These are phyloP conservation scores for Larix sibirica DNA, from an alignment of 83 land plant genomes.

Conservation along the genomic window DNA sequence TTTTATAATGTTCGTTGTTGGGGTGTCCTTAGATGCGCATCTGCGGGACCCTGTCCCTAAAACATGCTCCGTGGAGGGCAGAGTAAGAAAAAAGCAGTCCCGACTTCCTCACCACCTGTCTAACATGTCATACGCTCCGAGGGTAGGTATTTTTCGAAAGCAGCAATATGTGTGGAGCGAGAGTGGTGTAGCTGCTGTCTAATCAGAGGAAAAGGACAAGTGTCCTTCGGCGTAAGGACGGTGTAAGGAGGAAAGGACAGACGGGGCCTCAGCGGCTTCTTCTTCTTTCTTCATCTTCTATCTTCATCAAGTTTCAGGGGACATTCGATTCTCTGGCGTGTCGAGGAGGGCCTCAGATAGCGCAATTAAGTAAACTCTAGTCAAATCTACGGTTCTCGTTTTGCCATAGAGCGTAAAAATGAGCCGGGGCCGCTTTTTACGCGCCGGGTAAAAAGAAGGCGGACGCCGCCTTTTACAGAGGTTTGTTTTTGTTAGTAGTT, in stretches of 20 bases:
- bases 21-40: too few relatives aligned
- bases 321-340: background rate
- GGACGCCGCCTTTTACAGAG: conserved; percentile 15
- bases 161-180: conserved; percentile 2
- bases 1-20: too few relatives aligned
- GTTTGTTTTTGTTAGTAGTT: background rate
- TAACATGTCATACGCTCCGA: background rate
- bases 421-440: background rate
- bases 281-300: too few relatives aligned
- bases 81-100: background rate
- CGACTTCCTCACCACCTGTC: background rate
- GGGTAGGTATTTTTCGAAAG: background rate
- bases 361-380: background rate
- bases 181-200: conserved; percentile 12
- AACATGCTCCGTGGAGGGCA: too few relatives aligned
- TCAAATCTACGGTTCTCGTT: background rate
- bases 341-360: background rate
- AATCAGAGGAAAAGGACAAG: conserved; percentile 3
- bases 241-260: background rate
- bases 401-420: background rate
- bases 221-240: background rate
- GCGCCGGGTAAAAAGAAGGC: background rate
- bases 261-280: too few relatives aligned
- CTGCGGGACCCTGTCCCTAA: too few relatives aligned
- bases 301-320: background rate